Evolutionary conservation across 2,329 filamentous ascomycete genomes (phyloP), one percentile per base, ranked within the genome.

Genomic region (Ophiostoma sp.): DNA sequence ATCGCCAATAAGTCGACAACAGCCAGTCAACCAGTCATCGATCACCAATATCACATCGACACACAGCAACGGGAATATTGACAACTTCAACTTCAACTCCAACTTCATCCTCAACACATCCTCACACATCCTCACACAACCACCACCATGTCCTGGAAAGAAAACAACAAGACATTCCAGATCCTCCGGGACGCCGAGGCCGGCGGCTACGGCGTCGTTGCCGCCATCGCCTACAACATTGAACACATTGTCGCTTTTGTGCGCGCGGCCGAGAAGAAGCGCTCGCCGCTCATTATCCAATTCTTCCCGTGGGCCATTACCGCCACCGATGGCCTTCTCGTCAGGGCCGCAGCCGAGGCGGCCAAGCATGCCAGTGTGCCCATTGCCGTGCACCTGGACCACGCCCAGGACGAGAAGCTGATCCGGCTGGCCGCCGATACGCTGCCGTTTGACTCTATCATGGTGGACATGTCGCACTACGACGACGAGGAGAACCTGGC

Each of bases 381-480:
- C 6, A 81, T 92, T 36, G 84, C 86, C 2, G 81, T 92, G 15
- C 90, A 92, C 80, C 85, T 92, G 78, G 90, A 92, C 82, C 90
- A 92, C 79, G 89, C 89, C 5, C 90, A 91, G 78, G 85, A 85
- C 6, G 86, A 87, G 39, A 85, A 85, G 72, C 85, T 89, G 55
- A 89, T 92, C 75, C 85, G 85, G 5, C 82, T 81, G 0, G 89
- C 89, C 0, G 88, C 88, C 0, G 84, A 87, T 75, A 82, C 84
- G 1, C 82, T 89, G 50, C 85, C 84, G 0, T 93, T 93, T 76
- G 91, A 93, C 79, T 87, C 85, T 70, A 92, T 93, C 79, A 93
- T 93, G 91, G 88, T 93, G 0, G 92, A 93, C 81, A 93, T 93
- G 91, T 89, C 86, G 74, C 91, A 93, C 79, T 89, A 91, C 78